These are phyloP conservation scores for Shiraia sp. DNA, from an alignment of 2,329 filamentous ascomycete species.

Conservation along the genomic window DNA sequence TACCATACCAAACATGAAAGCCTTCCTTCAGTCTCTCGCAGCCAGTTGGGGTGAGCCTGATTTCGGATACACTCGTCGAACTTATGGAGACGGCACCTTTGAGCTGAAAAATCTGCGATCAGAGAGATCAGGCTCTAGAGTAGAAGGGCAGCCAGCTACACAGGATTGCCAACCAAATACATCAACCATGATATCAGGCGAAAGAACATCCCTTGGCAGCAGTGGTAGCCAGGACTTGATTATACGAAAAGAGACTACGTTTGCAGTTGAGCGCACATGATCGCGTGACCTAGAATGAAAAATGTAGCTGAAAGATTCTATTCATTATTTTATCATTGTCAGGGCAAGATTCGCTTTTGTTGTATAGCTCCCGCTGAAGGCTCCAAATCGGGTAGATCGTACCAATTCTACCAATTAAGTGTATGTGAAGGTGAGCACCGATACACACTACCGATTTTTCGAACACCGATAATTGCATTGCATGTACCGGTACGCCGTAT, in stretches of 20 bases:
- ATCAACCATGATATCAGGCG: background rate
- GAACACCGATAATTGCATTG: too few species aligned
- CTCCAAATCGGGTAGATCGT: too few species aligned
- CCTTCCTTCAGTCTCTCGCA: slow-evolving; percentile 15
- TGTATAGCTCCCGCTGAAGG: too few species aligned
- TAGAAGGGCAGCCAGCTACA: too few species aligned
- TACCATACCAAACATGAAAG: slow-evolving; percentile 22
- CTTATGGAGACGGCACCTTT: slow-evolving; percentile 11
- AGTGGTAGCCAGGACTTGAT: slow-evolving; percentile 19
- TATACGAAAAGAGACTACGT: slow-evolving; percentile 14
- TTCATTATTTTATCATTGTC: too few species aligned
- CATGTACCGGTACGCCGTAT: too few species aligned
- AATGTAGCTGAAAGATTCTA: too few species aligned
- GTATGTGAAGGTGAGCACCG: too few species aligned
- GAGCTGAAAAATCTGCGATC: slow-evolving; percentile 5
- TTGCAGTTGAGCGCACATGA: background rate
- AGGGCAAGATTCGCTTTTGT: too few species aligned
- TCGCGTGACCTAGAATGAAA: too few species aligned
- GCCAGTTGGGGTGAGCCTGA: slow-evolving; percentile 12
- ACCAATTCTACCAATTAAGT: too few species aligned
- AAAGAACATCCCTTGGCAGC: slow-evolving; percentile 9
- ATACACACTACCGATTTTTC: too few species aligned
- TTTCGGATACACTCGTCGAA: slow-evolving; percentile 7
- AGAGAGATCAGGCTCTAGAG: background rate
- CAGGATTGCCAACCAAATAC: background rate